Percentiles rank a stretch among this genome's conserved stretches.
These are phyloP conservation scores for Sclerotiophoma versabilis DNA, from an alignment of 2,329 filamentous ascomycete genomes.

Conservation along the genomic window DNA sequence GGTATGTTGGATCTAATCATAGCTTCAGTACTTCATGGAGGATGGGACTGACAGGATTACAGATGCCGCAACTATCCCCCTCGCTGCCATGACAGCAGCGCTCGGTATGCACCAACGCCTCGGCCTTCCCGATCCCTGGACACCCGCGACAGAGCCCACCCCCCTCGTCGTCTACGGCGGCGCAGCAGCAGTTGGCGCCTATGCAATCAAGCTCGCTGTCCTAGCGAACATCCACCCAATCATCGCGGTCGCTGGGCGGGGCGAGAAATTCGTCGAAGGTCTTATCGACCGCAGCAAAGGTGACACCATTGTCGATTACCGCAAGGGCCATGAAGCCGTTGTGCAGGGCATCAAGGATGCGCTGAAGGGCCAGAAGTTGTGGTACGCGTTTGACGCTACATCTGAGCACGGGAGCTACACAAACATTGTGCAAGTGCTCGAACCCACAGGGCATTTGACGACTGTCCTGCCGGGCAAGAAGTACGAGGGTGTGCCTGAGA, in stretches of 20 bases:
- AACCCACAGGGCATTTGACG: conserved; percentile 43
- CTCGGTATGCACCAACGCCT: conserved; percentile 55
- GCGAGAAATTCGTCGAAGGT: conserved; percentile 44
- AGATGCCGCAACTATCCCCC: conserved; percentile 55
- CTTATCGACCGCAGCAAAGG: conserved; percentile 51
- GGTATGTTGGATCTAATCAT: conserved; percentile 40
- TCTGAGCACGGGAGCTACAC: conserved; percentile 57
- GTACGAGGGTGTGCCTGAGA: conserved; percentile 52
- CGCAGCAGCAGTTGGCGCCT: conserved; percentile 51
- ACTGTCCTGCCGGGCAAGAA: conserved; percentile 54
- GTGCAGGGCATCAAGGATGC: conserved; percentile 53
- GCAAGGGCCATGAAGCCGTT: conserved; percentile 57
- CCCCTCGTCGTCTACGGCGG: conserved; percentile 54
- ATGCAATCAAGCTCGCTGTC: conserved; percentile 50
- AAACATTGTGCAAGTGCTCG: conserved; percentile 51
- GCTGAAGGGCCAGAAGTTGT: conserved; percentile 53
- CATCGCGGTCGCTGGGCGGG: conserved; percentile 53
- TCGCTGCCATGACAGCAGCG: conserved; percentile 56
- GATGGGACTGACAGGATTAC: background rate
- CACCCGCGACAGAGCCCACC: conserved; percentile 23
- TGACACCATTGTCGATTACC: conserved; percentile 61
- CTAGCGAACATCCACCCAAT: conserved; percentile 52
- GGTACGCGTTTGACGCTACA: conserved; percentile 66
- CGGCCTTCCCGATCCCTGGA: conserved; percentile 53
- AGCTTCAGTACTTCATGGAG: too few relatives aligned